Evolutionary conservation across 176 grass and related monocot genomes (phyloP).

Genomic region (Juncus inflexus): DNA sequence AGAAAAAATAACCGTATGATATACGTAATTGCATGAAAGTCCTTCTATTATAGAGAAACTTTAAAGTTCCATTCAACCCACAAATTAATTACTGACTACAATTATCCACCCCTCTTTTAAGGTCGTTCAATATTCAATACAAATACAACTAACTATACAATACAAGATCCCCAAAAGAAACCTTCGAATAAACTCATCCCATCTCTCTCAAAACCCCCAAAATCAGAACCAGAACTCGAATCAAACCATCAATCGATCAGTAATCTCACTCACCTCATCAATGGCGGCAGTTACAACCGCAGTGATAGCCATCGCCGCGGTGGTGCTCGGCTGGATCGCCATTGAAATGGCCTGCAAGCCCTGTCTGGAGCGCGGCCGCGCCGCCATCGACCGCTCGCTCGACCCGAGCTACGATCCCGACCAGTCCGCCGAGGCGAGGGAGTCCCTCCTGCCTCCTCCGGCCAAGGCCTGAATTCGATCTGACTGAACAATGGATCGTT

Average conservation of each 20-base stretch:
- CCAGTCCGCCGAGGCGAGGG: slow-evolving; percentile 15
- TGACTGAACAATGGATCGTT: background rate
- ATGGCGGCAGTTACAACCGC: slow-evolving; percentile 76
- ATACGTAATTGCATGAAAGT: too few relatives aligned
- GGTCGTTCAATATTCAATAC: too few relatives aligned
- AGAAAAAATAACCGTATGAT: too few relatives aligned
- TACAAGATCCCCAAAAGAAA: background rate
- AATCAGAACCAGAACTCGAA: background rate
- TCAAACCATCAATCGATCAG: background rate
- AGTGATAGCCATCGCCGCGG: slow-evolving; percentile 70
- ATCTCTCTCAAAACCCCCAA: background rate
- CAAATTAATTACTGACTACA: too few relatives aligned
- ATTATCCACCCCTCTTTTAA: too few relatives aligned
- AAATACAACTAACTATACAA: too few relatives aligned
- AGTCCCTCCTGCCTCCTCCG: slow-evolving; percentile 13
- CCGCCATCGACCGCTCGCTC: slow-evolving; percentile 79
- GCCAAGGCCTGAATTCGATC: slow-evolving; percentile 38
- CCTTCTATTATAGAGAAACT: too few relatives aligned
- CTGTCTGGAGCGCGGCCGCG: slow-evolving; percentile 72
- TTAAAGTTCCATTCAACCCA: too few relatives aligned
- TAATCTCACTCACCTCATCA: background rate
- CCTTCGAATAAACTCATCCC: background rate
- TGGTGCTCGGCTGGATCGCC: slow-evolving; percentile 79
- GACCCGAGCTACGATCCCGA: slow-evolving; percentile 77
- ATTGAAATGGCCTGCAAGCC: slow-evolving; percentile 98